Evolutionary conservation across 176 grass and related monocot genomes (phyloP), one percentile per base, ranked within the genome.

Genomic region (Sorghum bicolor): DNA sequence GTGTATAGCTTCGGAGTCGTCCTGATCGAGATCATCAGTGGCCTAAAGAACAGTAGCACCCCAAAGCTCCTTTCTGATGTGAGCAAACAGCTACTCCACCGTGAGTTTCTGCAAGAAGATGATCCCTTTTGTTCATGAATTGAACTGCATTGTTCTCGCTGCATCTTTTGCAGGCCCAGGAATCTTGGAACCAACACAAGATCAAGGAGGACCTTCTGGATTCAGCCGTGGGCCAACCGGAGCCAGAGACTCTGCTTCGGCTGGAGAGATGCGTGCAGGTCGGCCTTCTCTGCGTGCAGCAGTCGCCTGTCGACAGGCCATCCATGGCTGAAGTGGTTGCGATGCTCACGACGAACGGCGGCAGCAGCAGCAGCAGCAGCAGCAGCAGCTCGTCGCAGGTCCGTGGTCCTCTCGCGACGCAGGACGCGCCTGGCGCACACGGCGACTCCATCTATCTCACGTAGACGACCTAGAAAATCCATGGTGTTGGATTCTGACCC

Each of bases 221-320:
- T 44, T 2, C 62, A 30, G 41, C 20, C 3, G 48, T 82, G 37
- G 19, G 2, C 15, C 28, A 38, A 15, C 79, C 85, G 26, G 67
- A 84, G 11, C 66, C 64, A 0, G 71, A 80, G 28, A 30, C 10
- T 11, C 22, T 72, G 0, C 0, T 36, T 33, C 50, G 6, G 38
- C 77, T 86, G 0, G 20, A 76, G 17, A 88, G 86, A 78, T 88
- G 79, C 43, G 85, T 91, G 9, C 85, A 88, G 7, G 19, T 94
- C 3, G 89, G 83, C 33, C 89, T 94, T 61, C 81, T 86, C 14
- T 94, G 91, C 25, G 91, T 90, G 45, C 91, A 94, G 44, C 85
- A 58, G 10, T 69, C 31, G 7, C 82, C 88, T 0, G 74, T 33
- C 0, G 82, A 86, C 8, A 86, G 91, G 45, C 88, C 91, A 5